Conservation (phyloP, 1,139 yeast genomes). For the Hanseniaspora gamundiae region DNA sequence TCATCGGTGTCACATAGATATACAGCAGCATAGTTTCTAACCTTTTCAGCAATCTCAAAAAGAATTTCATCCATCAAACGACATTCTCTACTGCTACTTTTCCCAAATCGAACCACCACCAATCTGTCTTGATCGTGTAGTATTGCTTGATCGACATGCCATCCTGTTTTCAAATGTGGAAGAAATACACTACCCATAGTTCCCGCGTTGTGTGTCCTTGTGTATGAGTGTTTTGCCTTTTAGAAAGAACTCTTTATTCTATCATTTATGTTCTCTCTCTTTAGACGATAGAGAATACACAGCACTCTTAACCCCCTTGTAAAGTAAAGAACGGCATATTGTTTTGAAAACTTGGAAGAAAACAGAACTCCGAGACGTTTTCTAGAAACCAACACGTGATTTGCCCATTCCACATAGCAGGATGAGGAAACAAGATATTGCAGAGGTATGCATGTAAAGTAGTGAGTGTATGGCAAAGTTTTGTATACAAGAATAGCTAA, state of each 20-base stretch:
- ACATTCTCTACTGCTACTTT: conserved; percentile 63
- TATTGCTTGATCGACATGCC: conserved; percentile 96
- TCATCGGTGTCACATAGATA: conserved; percentile 81
- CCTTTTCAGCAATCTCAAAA: conserved; percentile 67
- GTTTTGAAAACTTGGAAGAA: too few species aligned
- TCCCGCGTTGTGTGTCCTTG: too few species aligned
- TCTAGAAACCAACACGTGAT: too few species aligned
- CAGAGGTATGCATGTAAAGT: too few species aligned
- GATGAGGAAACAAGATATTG: too few species aligned
- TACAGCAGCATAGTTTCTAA: conserved; percentile 76
- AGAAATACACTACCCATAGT: conserved; percentile 76
- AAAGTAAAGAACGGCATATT: too few species aligned
- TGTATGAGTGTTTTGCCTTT: background rate
- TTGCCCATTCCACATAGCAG: too few species aligned
- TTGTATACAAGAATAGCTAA: too few species aligned
- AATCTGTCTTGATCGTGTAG: conserved; percentile 71
- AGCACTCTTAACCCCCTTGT: too few species aligned
- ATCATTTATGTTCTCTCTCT: background rate
- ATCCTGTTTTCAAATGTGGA: conserved; percentile 82
- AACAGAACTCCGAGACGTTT: too few species aligned
- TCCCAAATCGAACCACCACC: conserved; percentile 81
- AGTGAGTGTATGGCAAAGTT: too few species aligned
- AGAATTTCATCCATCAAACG: conserved; percentile 85
- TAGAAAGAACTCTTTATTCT: background rate
- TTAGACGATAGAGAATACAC: too few species aligned